phyloP scores from a whole-genome alignment of 129 eudicot species.

The Pittosporum tobira region DNA sequence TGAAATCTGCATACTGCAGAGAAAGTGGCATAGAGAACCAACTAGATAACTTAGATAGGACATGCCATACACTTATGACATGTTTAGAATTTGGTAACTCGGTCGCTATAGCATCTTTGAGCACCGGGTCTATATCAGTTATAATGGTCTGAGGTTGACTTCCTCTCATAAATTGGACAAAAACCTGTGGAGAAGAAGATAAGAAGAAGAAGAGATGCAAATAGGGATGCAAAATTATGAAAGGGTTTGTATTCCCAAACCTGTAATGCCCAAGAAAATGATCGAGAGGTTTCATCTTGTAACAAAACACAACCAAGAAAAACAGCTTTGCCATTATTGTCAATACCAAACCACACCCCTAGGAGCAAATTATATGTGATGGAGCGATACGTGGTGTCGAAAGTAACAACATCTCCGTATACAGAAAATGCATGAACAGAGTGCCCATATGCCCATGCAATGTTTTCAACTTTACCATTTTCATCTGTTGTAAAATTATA shows the following conservation, averaged over 20 bases:
- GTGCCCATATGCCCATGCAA: slow-evolving; percentile 69
- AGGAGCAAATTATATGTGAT: slow-evolving; percentile 54
- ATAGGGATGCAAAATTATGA: slow-evolving; percentile 3
- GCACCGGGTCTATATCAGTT: slow-evolving; percentile 61
- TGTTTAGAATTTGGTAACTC: slow-evolving; percentile 67
- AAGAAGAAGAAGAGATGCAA: slow-evolving; percentile 9
- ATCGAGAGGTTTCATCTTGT: slow-evolving; percentile 62
- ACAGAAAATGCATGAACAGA: slow-evolving; percentile 51
- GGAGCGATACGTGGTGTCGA: slow-evolving; percentile 71
- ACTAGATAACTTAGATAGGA: slow-evolving; percentile 55
- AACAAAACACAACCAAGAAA: slow-evolving; percentile 63
- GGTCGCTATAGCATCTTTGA: slow-evolving; percentile 60
- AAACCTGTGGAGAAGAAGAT: slow-evolving; percentile 35
- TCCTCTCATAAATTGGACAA: slow-evolving; percentile 58
- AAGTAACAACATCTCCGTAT: slow-evolving; percentile 72
- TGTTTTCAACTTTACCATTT: slow-evolving; percentile 57
- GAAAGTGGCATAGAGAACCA: slow-evolving; percentile 67
- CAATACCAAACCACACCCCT: slow-evolving; percentile 82
- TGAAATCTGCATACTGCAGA: slow-evolving; percentile 44
- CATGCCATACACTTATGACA: slow-evolving; percentile 43
- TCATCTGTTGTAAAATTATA: slow-evolving; percentile 54
- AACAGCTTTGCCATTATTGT: slow-evolving; percentile 56
- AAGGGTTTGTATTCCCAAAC: slow-evolving; percentile 22
- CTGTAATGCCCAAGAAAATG: slow-evolving; percentile 74
- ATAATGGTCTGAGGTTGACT: slow-evolving; percentile 62